Evolutionary conservation across 441 rosid species (phyloP).

Genomic region (Hura crepitans): DNA sequence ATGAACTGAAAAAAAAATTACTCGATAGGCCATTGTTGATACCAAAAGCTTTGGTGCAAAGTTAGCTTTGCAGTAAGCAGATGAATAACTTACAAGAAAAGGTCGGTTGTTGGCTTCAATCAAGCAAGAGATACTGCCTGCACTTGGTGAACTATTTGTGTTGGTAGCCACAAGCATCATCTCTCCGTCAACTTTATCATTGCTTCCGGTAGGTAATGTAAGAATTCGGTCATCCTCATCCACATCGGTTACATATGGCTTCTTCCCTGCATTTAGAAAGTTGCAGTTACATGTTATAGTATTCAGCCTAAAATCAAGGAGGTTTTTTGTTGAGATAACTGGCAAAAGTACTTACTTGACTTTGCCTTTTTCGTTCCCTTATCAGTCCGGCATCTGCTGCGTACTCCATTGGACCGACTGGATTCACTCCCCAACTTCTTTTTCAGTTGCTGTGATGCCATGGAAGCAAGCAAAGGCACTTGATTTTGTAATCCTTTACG

Average conservation of each 20-base stretch:
- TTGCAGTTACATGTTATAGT: neutral
- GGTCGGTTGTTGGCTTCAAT: neutral
- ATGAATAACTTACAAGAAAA: slow-evolving; percentile 16
- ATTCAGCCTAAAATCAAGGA: neutral
- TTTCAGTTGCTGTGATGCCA: neutral
- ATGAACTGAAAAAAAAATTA: no score
- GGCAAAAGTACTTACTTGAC: slow-evolving; percentile 10
- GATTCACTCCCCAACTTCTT: no score
- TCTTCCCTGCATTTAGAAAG: slow-evolving; percentile 4
- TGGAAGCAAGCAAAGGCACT: neutral
- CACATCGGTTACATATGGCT: neutral
- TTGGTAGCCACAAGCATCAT: neutral
- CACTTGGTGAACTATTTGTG: neutral
- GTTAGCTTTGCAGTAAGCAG: neutral
- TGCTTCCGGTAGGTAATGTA: neutral
- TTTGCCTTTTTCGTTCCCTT: neutral
- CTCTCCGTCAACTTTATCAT: neutral
- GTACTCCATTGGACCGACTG: neutral
- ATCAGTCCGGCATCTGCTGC: neutral
- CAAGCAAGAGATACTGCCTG: neutral
- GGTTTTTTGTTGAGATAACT: neutral
- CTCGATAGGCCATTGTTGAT: no score
- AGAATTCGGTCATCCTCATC: neutral
- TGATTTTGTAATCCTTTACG: neutral
- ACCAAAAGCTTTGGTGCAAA: neutral